A percentile compares a stretch with the other conserved stretches of the same genome.
Evolutionary conservation across 192 early-diverging fungal genomes (phyloP).

Genomic region (Coemansia umbellata): DNA sequence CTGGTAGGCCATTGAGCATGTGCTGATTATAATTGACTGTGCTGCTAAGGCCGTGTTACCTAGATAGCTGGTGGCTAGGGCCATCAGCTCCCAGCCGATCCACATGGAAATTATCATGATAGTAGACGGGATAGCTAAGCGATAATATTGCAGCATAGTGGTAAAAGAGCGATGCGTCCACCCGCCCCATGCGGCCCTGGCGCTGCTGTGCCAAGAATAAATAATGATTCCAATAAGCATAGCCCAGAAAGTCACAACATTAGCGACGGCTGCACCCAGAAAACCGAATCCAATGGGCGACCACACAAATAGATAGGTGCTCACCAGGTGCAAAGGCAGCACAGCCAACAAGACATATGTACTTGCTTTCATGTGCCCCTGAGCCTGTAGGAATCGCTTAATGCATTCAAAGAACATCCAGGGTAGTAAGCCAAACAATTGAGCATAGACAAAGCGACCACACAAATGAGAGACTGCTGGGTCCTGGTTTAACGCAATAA

Average conservation of each 20-base stretch:
- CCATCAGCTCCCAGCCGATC: conserved; percentile 72
- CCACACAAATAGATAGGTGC: conserved; percentile 44
- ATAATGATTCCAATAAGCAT: conserved; percentile 52
- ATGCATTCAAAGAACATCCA: conserved; percentile 76
- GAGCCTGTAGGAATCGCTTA: conserved; percentile 79
- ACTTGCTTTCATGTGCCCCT: conserved; percentile 84
- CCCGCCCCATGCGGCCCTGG: conserved; percentile 72
- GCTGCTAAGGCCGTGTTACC: conserved; percentile 72
- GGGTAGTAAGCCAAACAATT: conserved; percentile 70
- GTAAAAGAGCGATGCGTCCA: conserved; percentile 52
- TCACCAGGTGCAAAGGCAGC: conserved; percentile 24
- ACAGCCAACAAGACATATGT: conserved; percentile 21
- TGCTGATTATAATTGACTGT: conserved; percentile 70
- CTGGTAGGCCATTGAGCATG: conserved; percentile 65
- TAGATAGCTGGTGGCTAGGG: conserved; percentile 68
- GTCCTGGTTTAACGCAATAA: conserved; percentile 73
- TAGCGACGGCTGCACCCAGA: conserved; percentile 66
- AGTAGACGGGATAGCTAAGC: conserved; percentile 74
- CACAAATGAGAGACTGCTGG: conserved; percentile 61
- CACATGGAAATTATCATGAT: conserved; percentile 80
- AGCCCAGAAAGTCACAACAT: conserved; percentile 56
- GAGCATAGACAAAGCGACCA: conserved; percentile 59
- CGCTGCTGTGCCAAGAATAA: conserved; percentile 50
- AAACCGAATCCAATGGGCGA: conserved; percentile 55
- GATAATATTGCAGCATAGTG: conserved; percentile 47